phyloP scores from a whole-genome alignment of 2,329 filamentous ascomycete species.

The Rhytidhysteron rufulum region DNA sequence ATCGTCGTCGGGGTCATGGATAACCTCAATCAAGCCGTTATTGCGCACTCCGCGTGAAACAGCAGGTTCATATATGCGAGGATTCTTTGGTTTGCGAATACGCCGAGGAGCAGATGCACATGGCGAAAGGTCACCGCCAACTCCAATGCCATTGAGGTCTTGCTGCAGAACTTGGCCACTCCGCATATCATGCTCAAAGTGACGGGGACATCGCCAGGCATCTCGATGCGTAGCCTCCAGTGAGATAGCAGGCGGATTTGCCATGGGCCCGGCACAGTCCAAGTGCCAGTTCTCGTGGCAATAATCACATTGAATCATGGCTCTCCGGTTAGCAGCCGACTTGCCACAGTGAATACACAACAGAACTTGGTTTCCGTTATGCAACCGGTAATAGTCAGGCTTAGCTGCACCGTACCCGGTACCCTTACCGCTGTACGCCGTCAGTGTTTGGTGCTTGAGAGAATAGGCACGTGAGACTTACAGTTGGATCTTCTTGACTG shows the following conservation, averaged over 20 bases:
- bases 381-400: slow-evolving; percentile 56
- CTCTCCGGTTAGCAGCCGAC: slow-evolving; percentile 59
- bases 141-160: slow-evolving; percentile 24
- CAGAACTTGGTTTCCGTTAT: slow-evolving; percentile 67
- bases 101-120: slow-evolving; percentile 33
- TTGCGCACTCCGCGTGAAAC: slow-evolving; percentile 59
- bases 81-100: slow-evolving; percentile 48
- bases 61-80: slow-evolving; percentile 44
- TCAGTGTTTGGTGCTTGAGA: slow-evolving; percentile 18
- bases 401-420: slow-evolving; percentile 38
- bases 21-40: slow-evolving; percentile 46
- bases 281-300: slow-evolving; percentile 85
- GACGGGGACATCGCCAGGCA: slow-evolving; percentile 85
- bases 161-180: slow-evolving; percentile 29
- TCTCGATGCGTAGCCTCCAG: slow-evolving; percentile 53
- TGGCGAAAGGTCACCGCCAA: slow-evolving; percentile 25
- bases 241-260: slow-evolving; percentile 64
- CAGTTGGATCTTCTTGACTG: slow-evolving; percentile 53
- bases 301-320: slow-evolving; percentile 81
- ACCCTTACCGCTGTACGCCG: slow-evolving; percentile 31
- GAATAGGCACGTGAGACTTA: slow-evolving; percentile 41
- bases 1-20: slow-evolving; percentile 41
- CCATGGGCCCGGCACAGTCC: slow-evolving; percentile 79
- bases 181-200: slow-evolving; percentile 70
- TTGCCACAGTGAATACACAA: slow-evolving; percentile 74